Evolutionary conservation across 2,329 filamentous ascomycete genomes (phyloP), one percentile per base, ranked within the genome.

Genomic region (Fonsecaea nubica): DNA sequence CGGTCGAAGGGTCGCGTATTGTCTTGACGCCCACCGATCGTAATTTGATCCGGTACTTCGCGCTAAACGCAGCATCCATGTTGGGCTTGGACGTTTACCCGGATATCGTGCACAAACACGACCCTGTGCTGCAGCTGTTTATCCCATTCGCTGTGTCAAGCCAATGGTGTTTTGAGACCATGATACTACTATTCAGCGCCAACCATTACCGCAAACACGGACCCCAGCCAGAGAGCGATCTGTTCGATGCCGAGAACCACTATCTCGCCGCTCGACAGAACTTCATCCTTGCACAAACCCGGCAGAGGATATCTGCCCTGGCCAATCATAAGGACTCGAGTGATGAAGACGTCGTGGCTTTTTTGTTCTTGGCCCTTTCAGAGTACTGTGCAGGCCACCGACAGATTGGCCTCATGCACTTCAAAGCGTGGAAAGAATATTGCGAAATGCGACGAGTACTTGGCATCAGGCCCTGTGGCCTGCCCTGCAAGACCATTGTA

Each of bases 81-180:
- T 54, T 69, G 38, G 64, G 64, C 25, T 58, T 69, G 15, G 64
- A 69, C 12, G 9, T n/a, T 12, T 62, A 57, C 32, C 67, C 64
- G 18, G 64, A 60, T 12, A 67, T 69, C 25, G 58, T 65, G 15
- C 50, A 65, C 18, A 59, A 65, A 52, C 59, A 65, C 21, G 59
- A 69, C 18, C 67, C 67, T 15, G 50, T 69, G 18, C 50, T 63
- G 9, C 55, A 40, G 25, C 48, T 69, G 18, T 65, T 69, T 42
- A n/a, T 69, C 5, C 67, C 67, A n/a, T 69, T 63, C 32, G 67
- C 67, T 33, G 36, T 59, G 13, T 64, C 53, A 6, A 67, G 62
- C 38, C 67, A 69, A 38, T 69, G 67, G 67, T 69, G 67, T 50
- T 65, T 69, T 30, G 64, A 69, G 33, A 69, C 67, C 45, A 67